A percentile compares a stretch with the other conserved stretches of the same genome.
These are phyloP conservation scores for Diplosphaera chodatii DNA, from an alignment of 139 green algal genomes.

Conservation along the genomic window DNA sequence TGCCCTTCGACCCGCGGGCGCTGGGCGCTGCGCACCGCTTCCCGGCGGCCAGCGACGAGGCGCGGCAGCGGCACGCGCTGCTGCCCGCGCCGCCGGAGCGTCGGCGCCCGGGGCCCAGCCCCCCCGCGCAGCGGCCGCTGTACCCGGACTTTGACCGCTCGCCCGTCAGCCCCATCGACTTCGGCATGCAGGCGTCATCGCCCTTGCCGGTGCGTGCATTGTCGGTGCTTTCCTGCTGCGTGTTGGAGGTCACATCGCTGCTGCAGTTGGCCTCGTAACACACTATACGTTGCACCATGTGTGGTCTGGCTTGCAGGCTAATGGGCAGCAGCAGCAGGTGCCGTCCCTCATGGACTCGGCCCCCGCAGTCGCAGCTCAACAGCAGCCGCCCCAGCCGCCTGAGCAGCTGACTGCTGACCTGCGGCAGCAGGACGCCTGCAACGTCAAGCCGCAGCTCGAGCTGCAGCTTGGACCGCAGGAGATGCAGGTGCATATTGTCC, in stretches of 20 bases:
- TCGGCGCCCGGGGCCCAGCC: neutral
- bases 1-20: neutral
- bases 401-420: constrained; percentile 10
- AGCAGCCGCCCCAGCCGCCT: neutral
- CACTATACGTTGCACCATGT: too few species aligned
- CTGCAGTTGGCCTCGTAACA: too few species aligned
- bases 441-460: constrained; percentile 21
- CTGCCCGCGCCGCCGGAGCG: constrained; percentile 8
- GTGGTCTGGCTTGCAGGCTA: neutral
- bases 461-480: constrained; percentile 63
- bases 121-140: constrained; percentile 6
- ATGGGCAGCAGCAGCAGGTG: constrained; percentile 1
- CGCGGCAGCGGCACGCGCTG: constrained; percentile 32
- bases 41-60: constrained; percentile 11
- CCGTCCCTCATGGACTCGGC: constrained; percentile 13
- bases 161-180: constrained; percentile 17
- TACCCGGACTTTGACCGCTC: constrained; percentile 46
- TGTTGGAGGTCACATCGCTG: too few species aligned
- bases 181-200: neutral
- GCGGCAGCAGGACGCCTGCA: constrained; percentile 18
- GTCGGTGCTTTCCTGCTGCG: neutral
- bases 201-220: neutral
- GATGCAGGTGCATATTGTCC: constrained; percentile 39
- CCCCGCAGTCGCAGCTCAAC: neutral
- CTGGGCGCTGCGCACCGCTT: neutral